Evolutionary conservation across 2,329 filamentous ascomycete species (phyloP), one percentile per base, ranked within the genome.

Genomic region (Fusarium guadeloupense): DNA sequence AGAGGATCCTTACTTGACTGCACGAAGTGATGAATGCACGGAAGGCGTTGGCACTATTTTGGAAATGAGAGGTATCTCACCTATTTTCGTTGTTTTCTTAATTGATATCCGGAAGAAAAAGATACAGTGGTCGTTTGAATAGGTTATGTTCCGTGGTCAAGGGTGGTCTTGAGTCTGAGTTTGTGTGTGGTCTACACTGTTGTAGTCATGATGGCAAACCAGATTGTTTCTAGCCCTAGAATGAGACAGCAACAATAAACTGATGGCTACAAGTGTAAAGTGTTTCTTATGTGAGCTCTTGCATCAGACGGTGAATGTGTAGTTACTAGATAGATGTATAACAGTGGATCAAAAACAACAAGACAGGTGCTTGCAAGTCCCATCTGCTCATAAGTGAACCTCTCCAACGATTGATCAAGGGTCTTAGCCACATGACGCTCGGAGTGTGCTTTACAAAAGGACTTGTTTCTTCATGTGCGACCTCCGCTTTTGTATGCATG

Each of bases 1-100:
- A 70, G 53, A 45, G 56, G 56, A 58, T 67, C 59, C 35, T 51
- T 67, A 59, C 16, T 33, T 20, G 47, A 67, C 59, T 70, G 66
- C 62, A 68, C 59, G 54, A 57, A 54, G 55, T 52, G 46, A 68
- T 39, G 56, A 49, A 44, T 46, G 40, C 28, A 54, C 47, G 23
- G 45, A 50, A 34, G 50, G 66, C 54, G 60, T 61, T 66, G 42
- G 41, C 20, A 46, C 44, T 44, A 58, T 40, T 26, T 60, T 59
- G 66, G 53, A 59, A 45, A 60, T 8, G 51, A 25, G 67, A 68
- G 56, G 44, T 46, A 57, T 58, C 51, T 59, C 43, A 39, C 51
- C 23, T 23, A 41, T 57, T 54, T 54, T 59, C 47, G 31, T 64
- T 64, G 66, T 51, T 53, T 60, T 48, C 23, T 54, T 34, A 38